Evolutionary conservation across 768 basidiomycete species (phyloP).

Genomic region (Russula vinacea): DNA sequence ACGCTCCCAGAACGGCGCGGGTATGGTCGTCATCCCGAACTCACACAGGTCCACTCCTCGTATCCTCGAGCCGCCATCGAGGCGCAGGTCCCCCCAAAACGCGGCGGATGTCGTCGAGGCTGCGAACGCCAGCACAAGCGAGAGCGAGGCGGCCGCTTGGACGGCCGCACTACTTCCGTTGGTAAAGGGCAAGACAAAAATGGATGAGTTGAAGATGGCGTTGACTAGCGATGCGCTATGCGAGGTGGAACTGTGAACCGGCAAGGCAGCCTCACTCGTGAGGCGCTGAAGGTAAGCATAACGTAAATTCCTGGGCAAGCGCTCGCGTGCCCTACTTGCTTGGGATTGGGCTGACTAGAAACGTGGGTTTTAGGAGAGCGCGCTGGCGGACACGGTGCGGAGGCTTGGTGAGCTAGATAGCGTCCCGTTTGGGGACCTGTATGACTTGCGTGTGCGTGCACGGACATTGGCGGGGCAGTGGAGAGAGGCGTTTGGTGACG

Average conservation of each 20-base stretch:
- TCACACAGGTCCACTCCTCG: background rate
- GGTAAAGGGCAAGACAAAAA: slow-evolving; percentile 18
- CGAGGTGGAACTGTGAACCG: slow-evolving; percentile 8
- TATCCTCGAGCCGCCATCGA: slow-evolving; percentile 12
- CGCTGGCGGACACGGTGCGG: slow-evolving; percentile 20
- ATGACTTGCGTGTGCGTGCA: slow-evolving; percentile 17
- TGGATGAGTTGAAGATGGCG: slow-evolving; percentile 11
- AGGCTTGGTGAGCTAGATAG: slow-evolving; percentile 19
- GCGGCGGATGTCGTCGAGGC: background rate
- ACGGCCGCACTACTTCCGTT: slow-evolving; percentile 20
- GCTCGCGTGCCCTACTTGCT: background rate
- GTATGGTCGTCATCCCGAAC: slow-evolving; percentile 1
- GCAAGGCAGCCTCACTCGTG: background rate
- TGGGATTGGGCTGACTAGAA: background rate
- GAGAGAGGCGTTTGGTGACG: slow-evolving; percentile 20
- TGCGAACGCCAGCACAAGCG: background rate
- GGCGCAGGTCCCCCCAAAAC: background rate
- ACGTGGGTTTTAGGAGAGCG: slow-evolving; percentile 14
- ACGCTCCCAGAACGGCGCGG: background rate
- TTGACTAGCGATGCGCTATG: background rate
- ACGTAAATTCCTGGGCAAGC: background rate
- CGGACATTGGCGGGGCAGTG: slow-evolving; percentile 18
- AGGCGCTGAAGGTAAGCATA: slow-evolving; percentile 18
- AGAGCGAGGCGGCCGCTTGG: slow-evolving; percentile 17
- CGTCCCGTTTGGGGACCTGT: slow-evolving; percentile 11